Evolutionary conservation across 768 basidiomycete species (phyloP), one percentile per base, ranked within the genome.

Genomic region (Agaricus subrufescens): DNA sequence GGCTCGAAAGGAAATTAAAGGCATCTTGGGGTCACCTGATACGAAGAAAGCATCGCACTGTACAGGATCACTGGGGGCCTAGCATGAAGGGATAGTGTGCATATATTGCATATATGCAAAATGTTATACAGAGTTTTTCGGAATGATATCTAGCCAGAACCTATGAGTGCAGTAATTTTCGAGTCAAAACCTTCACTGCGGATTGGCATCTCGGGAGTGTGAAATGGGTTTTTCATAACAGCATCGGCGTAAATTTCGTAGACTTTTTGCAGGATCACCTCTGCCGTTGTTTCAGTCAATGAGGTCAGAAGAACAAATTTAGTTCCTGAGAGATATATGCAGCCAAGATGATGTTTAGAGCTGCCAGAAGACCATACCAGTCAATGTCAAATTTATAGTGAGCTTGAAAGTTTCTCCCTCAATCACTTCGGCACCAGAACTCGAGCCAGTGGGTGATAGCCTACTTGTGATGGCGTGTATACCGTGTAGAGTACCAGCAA

Each of bases 171-270:
- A 9, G 78, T 73, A 50, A 91, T 83, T 45, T 85, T 81, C 54
- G 72, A 72, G 65, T 98, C 96, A 66, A 98, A 98, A 15, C 83
- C 84, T 62, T 94, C 91, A 44, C 79, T 93, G 46, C 97, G 84
- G 61, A 98, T 94, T 2, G 97, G 97, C 96, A 98, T 99, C 69
- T 98, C 97, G n/a, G 90, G 91, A 4, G 94, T 96, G 70, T 98
- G 94, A 71, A 99, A 99, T 0, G 97, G 97, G 66, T 98, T 98
- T 77, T 98, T 98, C 92, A 98, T 96, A 53, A 94, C 94, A 1
- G 90, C 85, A 66, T 98, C 97, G 0, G 95, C 81, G 68, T 98
- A 99, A 19, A 82, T 84, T 68, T 98, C 94, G 70, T 98, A 98
- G 46, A 94, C 86, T 68, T 86, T 91, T 64, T 88, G 86, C 40